A percentile compares a stretch with the other conserved stretches of the same genome.
phyloP scores from a whole-genome alignment of 2,329 filamentous ascomycete genomes.

The Madurella mycetomatis region DNA sequence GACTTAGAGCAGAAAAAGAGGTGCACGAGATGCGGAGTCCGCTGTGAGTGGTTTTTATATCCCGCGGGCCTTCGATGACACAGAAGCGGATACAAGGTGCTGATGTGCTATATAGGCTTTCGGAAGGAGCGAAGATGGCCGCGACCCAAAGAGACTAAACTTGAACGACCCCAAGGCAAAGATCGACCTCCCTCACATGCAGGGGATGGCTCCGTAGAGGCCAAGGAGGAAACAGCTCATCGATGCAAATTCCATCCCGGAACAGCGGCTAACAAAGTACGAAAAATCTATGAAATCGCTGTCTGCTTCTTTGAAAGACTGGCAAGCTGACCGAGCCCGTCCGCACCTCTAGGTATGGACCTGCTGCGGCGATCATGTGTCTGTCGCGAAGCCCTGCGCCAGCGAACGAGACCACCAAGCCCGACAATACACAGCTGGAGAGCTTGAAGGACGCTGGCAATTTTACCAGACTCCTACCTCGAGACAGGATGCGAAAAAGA shows the following conservation, averaged over 20 bases:
- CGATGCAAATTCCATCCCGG: neutral
- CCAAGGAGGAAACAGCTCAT: neutral
- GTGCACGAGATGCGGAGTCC: neutral
- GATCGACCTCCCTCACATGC: neutral
- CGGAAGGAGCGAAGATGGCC: neutral
- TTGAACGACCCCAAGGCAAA: neutral
- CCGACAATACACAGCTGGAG: neutral
- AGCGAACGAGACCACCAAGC: neutral
- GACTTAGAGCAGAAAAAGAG: neutral
- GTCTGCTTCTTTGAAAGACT: too few species aligned
- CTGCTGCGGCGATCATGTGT: constrained; percentile 9
- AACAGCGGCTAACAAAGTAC: neutral
- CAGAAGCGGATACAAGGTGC: neutral
- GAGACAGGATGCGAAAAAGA: neutral
- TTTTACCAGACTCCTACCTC: neutral
- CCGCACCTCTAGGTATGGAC: constrained; percentile 4
- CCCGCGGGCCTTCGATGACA: neutral
- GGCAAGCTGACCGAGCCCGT: neutral
- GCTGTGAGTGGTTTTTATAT: neutral
- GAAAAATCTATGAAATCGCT: too few species aligned
- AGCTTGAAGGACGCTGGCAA: constrained; percentile 7
- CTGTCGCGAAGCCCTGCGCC: neutral
- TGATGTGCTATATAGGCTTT: neutral
- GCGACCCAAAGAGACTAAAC: neutral
- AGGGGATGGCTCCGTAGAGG: neutral